Conservation (phyloP, 148 eudicot genomes). For the Fallopia convolvulus region DNA sequence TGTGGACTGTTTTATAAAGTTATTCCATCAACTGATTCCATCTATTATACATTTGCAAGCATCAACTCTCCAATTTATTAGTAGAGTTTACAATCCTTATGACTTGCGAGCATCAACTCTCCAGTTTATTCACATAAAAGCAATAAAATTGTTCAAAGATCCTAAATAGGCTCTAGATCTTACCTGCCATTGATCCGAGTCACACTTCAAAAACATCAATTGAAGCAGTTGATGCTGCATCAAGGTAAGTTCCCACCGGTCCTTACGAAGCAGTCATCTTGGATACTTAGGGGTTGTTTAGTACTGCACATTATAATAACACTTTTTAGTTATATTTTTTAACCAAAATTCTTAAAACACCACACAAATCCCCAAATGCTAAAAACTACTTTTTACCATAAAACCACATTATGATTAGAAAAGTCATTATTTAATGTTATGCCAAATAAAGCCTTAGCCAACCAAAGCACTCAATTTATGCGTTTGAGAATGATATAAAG, state of each 20-base stretch:
- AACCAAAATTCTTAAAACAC: no score
- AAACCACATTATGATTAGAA: no score
- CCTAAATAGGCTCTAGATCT: not conserved
- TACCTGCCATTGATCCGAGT: not conserved
- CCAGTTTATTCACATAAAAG: not conserved
- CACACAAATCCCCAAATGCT: no score
- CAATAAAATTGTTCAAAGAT: not conserved
- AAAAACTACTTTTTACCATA: no score
- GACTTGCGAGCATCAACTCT: not conserved
- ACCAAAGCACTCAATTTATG: no score
- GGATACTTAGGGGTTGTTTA: not conserved
- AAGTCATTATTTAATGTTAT: no score
- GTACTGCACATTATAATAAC: no score
- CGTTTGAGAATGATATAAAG: no score
- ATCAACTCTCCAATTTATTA: not conserved
- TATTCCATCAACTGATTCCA: not conserved
- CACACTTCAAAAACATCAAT: not conserved
- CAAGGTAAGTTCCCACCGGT: not conserved
- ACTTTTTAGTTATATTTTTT: no score
- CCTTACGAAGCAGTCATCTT: not conserved
- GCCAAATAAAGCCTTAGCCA: no score
- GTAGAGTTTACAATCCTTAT: not conserved
- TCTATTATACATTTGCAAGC: not conserved
- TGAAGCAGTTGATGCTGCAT: not conserved
- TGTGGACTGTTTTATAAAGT: not conserved